Evolutionary conservation across 305 asterid genomes (phyloP).

Genomic region (Fraxinus paxiana): DNA sequence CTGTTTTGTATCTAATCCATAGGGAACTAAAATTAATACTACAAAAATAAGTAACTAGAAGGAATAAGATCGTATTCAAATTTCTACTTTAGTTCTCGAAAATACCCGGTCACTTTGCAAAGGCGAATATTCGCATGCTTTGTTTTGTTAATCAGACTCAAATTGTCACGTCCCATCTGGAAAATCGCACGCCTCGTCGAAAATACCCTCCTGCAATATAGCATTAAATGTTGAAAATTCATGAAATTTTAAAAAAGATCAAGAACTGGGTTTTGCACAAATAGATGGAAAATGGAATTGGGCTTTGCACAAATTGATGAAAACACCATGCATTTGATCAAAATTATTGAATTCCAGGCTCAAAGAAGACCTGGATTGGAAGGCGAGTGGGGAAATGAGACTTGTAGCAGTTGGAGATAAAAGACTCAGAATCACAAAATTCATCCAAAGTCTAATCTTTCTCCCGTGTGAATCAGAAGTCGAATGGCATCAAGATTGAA

Average conservation of each 20-base stretch:
- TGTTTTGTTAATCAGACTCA: slow-evolving; percentile 34
- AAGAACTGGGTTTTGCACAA: slow-evolving; percentile 1
- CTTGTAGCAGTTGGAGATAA: slow-evolving; percentile 28
- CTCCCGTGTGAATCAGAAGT: neutral
- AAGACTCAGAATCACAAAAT: slow-evolving; percentile 21
- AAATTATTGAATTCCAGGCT: neutral
- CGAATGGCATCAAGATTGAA: neutral
- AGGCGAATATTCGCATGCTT: slow-evolving; percentile 44
- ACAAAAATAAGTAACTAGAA: neutral
- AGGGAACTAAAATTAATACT: slow-evolving; percentile 16
- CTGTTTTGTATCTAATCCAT: slow-evolving; percentile 55
- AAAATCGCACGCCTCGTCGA: slow-evolving; percentile 25
- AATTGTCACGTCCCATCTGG: slow-evolving; percentile 47
- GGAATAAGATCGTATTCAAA: neutral
- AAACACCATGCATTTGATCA: neutral
- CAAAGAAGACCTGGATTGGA: slow-evolving; percentile 34
- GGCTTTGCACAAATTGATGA: neutral
- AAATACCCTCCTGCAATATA: slow-evolving; percentile 36
- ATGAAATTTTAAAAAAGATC: neutral
- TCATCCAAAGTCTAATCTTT: neutral
- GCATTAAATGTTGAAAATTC: neutral
- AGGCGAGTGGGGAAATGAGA: slow-evolving; percentile 10
- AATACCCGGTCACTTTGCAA: slow-evolving; percentile 61
- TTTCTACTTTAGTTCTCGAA: neutral
- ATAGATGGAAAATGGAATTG: neutral